Base-by-base conservation (phyloP, 495 filamentous ascomycete species). In the Amorphotheca resinae region DNA sequence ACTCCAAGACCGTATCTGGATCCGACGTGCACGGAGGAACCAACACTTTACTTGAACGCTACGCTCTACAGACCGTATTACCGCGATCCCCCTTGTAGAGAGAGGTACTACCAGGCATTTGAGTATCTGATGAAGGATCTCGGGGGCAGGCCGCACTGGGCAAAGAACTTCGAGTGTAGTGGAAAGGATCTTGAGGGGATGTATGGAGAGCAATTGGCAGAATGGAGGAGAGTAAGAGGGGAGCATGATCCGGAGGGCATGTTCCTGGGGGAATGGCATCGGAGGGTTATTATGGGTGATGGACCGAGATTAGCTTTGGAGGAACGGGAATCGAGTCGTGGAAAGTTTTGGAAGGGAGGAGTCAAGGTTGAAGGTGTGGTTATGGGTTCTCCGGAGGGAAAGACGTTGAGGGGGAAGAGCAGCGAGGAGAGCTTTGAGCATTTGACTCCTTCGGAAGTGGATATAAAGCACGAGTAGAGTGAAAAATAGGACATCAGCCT, bases 111-210 rank as follows among this genome's bases (percentile, higher is more conserved):
- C 58, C 68, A 84, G 58, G 91, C 85, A 1, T 95, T 98, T 48
- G 91, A 98, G 66, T 91, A 78, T 68, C 76, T 98, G 36, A 96
- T 96, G 91, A 78, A 77, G 25, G 84, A 95, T 39, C 63, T 93
- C 43, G 85, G 82, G 42, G 91, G 85, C n/a, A 69, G 72, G 36
- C 91, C 91, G 23, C 91, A 98, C 61, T 98, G 91, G 87, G 91
- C 93, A 5, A 98, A 98, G 71, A 95, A 94, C 54, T 96, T 94
- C 61, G 64, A 66, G 21, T 70, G 73, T 12, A 62, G 64, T 1
- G 67, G 70, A 7, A 66, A 69, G 28, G 75, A 82, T 32, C 66
- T 84, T 21, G 59, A 66, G 34, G 48, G 56, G 1, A 58, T 72
- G 57, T 77, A 77, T 53, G 70, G 71, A 6, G 54, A 65, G 4